A percentile compares a stretch with the other conserved stretches of the same genome.
phyloP scores from a whole-genome alignment of 2,329 filamentous ascomycete species.

The Paecilomyces variotii region DNA sequence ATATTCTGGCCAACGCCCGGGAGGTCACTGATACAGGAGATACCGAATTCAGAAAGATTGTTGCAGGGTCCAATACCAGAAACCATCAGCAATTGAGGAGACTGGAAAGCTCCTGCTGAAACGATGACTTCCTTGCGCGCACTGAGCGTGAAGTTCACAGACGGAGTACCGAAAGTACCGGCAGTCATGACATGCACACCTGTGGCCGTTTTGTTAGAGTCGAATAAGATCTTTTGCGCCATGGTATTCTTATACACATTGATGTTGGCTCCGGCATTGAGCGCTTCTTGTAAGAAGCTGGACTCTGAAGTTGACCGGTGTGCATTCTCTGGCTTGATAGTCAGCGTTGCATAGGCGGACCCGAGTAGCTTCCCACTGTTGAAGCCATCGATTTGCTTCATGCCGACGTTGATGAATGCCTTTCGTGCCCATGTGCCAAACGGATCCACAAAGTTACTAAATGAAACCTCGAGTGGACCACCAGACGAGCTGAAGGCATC shows the following conservation, averaged over 20 bases:
- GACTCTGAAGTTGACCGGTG: slow-evolving; percentile 16
- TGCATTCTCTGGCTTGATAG: slow-evolving; percentile 20
- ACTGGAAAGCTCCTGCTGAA: slow-evolving; percentile 36
- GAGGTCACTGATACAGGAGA: slow-evolving; percentile 11
- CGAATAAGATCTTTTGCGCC: slow-evolving; percentile 29
- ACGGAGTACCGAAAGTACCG: slow-evolving; percentile 13
- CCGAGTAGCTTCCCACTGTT: slow-evolving; percentile 18
- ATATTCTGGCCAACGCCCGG: slow-evolving; percentile 31
- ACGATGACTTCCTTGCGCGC: slow-evolving; percentile 38
- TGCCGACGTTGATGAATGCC: slow-evolving; percentile 19
- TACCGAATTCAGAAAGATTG: slow-evolving; percentile 20
- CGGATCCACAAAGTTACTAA: slow-evolving; percentile 17
- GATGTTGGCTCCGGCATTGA: slow-evolving; percentile 16
- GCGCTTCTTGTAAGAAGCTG: slow-evolving; percentile 17
- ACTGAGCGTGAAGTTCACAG: slow-evolving; percentile 11
- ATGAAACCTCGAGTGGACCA: slow-evolving; percentile 27
- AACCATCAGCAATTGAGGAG: slow-evolving; percentile 30
- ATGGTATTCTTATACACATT: slow-evolving; percentile 24
- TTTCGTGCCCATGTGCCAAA: slow-evolving; percentile 20
- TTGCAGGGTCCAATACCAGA: slow-evolving; percentile 24
- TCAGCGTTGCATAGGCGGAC: slow-evolving; percentile 18
- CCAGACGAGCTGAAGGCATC: slow-evolving; percentile 11
- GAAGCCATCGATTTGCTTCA: slow-evolving; percentile 18
- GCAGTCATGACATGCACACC: slow-evolving; percentile 11
- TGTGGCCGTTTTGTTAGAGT: slow-evolving; percentile 19